Conservation (phyloP, 2,329 filamentous ascomycete species). For the Penicillium sp. region DNA sequence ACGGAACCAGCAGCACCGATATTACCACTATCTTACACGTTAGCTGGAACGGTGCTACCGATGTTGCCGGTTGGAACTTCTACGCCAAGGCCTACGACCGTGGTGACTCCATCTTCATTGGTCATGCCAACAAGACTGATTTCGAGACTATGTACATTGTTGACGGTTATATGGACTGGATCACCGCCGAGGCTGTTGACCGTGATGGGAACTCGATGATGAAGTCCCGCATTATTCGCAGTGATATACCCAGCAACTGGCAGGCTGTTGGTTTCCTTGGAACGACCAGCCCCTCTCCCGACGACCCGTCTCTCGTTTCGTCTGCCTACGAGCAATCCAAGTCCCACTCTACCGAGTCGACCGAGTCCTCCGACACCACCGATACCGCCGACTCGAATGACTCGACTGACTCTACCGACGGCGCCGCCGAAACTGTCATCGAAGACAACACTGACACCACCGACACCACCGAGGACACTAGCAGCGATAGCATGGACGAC, state of each 20-base stretch:
- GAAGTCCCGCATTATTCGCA: slow-evolving; percentile 27
- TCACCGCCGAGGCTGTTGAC: slow-evolving; percentile 26
- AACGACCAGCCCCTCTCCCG: slow-evolving; percentile 20
- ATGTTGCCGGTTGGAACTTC: slow-evolving; percentile 36
- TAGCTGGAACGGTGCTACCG: slow-evolving; percentile 37
- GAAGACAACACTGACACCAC: background rate
- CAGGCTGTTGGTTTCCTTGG: slow-evolving; percentile 31
- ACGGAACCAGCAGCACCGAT: slow-evolving; percentile 24
- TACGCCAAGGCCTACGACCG: slow-evolving; percentile 23
- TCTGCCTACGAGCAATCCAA: slow-evolving; percentile 15
- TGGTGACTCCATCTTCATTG: slow-evolving; percentile 20
- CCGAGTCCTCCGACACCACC: background rate
- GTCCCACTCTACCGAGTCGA: slow-evolving; percentile 1
- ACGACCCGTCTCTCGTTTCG: slow-evolving; percentile 28
- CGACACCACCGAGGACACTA: slow-evolving; percentile 3
- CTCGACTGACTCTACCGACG: slow-evolving; percentile 4
- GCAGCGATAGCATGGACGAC: slow-evolving; percentile 18
- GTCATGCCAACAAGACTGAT: slow-evolving; percentile 29
- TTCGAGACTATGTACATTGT: slow-evolving; percentile 37
- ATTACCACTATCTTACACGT: slow-evolving; percentile 24
- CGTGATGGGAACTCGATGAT: slow-evolving; percentile 19
- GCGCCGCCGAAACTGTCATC: background rate
- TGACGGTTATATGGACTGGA: slow-evolving; percentile 31
- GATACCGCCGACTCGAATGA: slow-evolving; percentile 1
- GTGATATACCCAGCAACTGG: slow-evolving; percentile 30